Percentiles rank a stretch among this genome's conserved stretches.
These are phyloP conservation scores for Gelatoporia subvermispora DNA, from an alignment of 768 basidiomycete species.

Conservation along the genomic window DNA sequence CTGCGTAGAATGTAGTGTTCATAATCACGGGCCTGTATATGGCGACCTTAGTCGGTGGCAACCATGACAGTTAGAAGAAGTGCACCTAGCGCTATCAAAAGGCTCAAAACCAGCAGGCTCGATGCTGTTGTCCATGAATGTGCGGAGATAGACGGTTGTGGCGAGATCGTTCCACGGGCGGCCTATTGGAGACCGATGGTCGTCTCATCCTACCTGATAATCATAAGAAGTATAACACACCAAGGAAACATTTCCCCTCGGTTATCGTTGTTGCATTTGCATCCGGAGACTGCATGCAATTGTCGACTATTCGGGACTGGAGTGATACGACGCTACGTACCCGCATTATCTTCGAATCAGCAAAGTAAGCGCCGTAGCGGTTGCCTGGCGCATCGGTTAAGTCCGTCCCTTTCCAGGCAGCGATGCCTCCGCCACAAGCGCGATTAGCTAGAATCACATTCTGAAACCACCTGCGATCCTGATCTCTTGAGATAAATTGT, in stretches of 20 bases:
- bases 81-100: slow-evolving; percentile 39
- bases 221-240: slow-evolving; percentile 19
- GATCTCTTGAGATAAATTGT: slow-evolving; percentile 56
- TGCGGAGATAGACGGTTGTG: slow-evolving; percentile 47
- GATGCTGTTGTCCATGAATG: slow-evolving; percentile 56
- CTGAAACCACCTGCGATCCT: slow-evolving; percentile 10
- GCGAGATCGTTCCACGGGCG: slow-evolving; percentile 64
- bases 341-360: slow-evolving; percentile 47
- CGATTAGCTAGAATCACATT: slow-evolving; percentile 45
- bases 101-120: slow-evolving; percentile 46
- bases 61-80: not conserved
- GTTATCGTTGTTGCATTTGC: slow-evolving; percentile 46
- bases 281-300: slow-evolving; percentile 45
- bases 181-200: too few relatives aligned
- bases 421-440: slow-evolving; percentile 60
- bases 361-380: slow-evolving; percentile 52
- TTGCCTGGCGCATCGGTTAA: slow-evolving; percentile 45
- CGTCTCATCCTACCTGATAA: too few relatives aligned
- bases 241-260: slow-evolving; percentile 44
- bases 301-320: too few relatives aligned
- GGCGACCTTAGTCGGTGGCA: not conserved
- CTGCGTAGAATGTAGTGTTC: slow-evolving; percentile 55
- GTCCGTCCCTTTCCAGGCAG: slow-evolving; percentile 61
- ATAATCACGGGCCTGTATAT: slow-evolving; percentile 37
- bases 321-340: not conserved